Conservation (phyloP, 768 basidiomycete genomes). For the Sporobolomyces roseus region DNA sequence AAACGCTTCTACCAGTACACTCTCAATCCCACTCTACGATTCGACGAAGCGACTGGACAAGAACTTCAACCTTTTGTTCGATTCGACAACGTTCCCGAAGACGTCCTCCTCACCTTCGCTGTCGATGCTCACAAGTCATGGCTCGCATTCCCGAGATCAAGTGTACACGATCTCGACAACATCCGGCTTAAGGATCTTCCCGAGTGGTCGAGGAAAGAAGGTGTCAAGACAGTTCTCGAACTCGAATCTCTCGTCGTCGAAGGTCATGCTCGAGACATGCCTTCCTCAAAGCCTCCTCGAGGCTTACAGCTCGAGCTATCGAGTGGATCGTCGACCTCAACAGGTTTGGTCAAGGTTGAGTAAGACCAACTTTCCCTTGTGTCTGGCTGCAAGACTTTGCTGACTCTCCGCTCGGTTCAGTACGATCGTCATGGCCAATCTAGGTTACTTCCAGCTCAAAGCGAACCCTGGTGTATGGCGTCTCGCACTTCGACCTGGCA, state of each 20-base stretch:
- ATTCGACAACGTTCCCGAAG: constrained; percentile 71
- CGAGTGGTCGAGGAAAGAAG: constrained; percentile 55
- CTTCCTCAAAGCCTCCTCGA: constrained; percentile 66
- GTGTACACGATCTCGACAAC: constrained; percentile 91
- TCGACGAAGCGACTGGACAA: constrained; percentile 58
- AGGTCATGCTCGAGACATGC: constrained; percentile 79
- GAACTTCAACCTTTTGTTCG: constrained; percentile 60
- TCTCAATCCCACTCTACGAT: constrained; percentile 58
- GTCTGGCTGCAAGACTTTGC: background rate
- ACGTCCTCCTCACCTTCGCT: constrained; percentile 88
- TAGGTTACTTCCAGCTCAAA: constrained; percentile 95
- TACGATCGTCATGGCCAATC: constrained; percentile 86
- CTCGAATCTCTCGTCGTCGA: constrained; percentile 90
- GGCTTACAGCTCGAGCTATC: constrained; percentile 85
- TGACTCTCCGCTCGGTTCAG: constrained; percentile 46
- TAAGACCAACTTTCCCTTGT: background rate
- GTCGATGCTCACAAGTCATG: constrained; percentile 88
- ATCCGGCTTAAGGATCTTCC: constrained; percentile 72
- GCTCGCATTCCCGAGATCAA: constrained; percentile 85
- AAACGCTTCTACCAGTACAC: constrained; percentile 89
- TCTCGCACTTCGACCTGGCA: constrained; percentile 75
- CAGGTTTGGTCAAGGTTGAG: constrained; percentile 9
- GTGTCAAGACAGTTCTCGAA: constrained; percentile 73
- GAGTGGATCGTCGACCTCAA: constrained; percentile 40
- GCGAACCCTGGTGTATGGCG: constrained; percentile 82